phyloP scores from a whole-genome alignment of 345 rosid genomes.

The Abelmoschus esculentus region DNA sequence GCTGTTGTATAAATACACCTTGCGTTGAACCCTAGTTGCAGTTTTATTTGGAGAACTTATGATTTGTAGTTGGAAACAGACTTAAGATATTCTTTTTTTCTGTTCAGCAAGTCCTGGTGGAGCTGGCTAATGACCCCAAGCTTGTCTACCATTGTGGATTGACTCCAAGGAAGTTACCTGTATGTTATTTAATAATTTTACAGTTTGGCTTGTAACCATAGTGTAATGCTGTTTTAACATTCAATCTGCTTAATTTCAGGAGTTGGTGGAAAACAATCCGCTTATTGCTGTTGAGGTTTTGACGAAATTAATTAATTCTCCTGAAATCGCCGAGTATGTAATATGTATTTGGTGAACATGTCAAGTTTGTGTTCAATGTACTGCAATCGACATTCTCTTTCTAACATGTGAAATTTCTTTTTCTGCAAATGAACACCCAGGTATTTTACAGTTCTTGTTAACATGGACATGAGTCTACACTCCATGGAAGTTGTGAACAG shows the following conservation, averaged over 20 bases:
- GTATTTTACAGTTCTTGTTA: constrained; percentile 77
- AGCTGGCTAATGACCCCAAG: constrained; percentile 75
- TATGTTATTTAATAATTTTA: constrained; percentile 29
- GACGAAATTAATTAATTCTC: constrained; percentile 75
- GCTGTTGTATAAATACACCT: neutral
- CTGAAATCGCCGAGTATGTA: constrained; percentile 72
- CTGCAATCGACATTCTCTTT: neutral
- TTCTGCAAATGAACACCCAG: constrained; percentile 22
- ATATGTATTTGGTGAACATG: constrained; percentile 22
- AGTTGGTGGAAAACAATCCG: constrained; percentile 92
- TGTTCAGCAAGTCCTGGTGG: constrained; percentile 63
- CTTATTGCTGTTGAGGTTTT: constrained; percentile 90
- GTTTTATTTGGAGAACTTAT: neutral
- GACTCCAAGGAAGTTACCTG: constrained; percentile 86
- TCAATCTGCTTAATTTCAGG: constrained; percentile 40
- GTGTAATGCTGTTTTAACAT: constrained; percentile 15
- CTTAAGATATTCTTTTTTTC: constrained; percentile 10
- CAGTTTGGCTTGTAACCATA: neutral
- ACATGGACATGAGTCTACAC: constrained; percentile 96
- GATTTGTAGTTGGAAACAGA: constrained; percentile 12
- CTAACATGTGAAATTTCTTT: constrained; percentile 10
- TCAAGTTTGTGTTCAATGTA: constrained; percentile 5
- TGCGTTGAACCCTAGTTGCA: neutral
- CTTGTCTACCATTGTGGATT: constrained; percentile 91
- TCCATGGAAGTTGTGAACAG: constrained; percentile 99